A percentile compares a stretch with the other conserved stretches of the same genome.
phyloP scores from a whole-genome alignment of 139 green algal genomes.

The Parachlorella kessleri region DNA sequence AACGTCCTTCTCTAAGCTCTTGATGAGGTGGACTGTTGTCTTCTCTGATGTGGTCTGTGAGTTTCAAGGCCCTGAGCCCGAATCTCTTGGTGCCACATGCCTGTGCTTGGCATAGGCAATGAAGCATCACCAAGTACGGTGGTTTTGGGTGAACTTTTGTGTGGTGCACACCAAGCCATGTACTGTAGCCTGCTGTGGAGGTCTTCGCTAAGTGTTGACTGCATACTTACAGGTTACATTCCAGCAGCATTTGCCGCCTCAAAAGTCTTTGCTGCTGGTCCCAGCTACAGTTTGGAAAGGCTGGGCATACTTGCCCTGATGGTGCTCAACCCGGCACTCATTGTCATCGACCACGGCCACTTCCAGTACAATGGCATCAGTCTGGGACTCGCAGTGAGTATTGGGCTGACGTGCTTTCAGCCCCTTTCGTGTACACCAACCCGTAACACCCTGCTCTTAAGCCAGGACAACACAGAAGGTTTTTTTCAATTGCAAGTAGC shows the following conservation, averaged over 20 bases:
- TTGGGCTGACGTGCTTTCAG: background rate
- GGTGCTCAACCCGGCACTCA: conserved; percentile 80
- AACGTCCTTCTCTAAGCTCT: conserved; percentile 70
- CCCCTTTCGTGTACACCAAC: background rate
- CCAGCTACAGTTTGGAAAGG: background rate
- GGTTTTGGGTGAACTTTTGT: too few species aligned
- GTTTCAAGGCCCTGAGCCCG: too few species aligned
- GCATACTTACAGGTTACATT: conserved; percentile 74
- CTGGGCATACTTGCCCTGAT: conserved; percentile 42
- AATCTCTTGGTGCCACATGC: too few species aligned
- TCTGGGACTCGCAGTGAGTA: conserved; percentile 74
- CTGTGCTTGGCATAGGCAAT: too few species aligned
- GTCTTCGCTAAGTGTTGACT: conserved; percentile 1
- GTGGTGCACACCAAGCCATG: background rate
- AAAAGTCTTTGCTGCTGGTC: conserved; percentile 17
- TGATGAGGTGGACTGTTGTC: conserved; percentile 88
- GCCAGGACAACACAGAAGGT: background rate
- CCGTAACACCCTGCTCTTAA: background rate
- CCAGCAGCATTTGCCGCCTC: conserved; percentile 61
- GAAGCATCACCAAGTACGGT: too few species aligned
- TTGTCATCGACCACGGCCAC: conserved; percentile 98
- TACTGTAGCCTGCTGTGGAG: conserved; percentile 5
- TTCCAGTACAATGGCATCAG: conserved; percentile 98
- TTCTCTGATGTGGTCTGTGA: conserved; percentile 75
- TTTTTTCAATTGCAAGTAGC: background rate